Percentiles rank a stretch among this genome's conserved stretches.
Conservation (phyloP, 2,329 filamentous ascomycete species). For the Claviceps humidiphila region DNA sequence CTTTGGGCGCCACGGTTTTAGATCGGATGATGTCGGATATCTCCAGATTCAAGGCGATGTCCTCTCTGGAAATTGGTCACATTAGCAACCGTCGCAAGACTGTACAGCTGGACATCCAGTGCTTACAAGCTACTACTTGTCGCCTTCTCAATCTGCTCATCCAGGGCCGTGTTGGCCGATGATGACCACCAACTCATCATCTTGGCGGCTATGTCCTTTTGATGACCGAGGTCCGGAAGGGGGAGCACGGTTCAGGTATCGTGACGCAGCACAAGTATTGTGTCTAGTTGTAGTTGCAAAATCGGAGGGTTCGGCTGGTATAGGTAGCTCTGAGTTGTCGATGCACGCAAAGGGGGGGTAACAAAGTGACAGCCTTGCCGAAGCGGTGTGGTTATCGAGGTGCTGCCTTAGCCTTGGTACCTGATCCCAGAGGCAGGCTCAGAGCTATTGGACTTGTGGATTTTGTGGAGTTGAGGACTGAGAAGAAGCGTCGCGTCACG, state of each 20-base stretch:
- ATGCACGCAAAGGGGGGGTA: background rate
- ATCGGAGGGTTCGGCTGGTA: background rate
- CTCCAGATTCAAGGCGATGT: constrained; percentile 93
- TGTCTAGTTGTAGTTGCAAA: background rate
- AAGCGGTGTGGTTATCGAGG: background rate
- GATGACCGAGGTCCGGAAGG: background rate
- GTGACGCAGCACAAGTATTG: background rate
- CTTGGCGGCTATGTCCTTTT: constrained; percentile 8
- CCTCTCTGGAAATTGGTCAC: constrained; percentile 47
- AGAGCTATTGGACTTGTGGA: background rate
- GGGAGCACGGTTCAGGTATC: background rate
- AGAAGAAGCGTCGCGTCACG: no score
- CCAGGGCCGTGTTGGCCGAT: constrained; percentile 77
- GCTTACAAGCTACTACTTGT: constrained; percentile 84
- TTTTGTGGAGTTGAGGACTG: background rate
- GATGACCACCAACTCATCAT: constrained; percentile 97
- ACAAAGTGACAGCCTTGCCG: background rate
- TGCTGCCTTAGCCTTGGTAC: background rate
- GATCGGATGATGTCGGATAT: constrained; percentile 96
- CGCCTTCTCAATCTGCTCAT: constrained; percentile 93
- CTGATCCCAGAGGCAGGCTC: background rate
- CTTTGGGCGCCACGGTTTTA: constrained; percentile 92
- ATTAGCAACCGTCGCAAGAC: constrained; percentile 6
- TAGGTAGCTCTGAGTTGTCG: background rate
- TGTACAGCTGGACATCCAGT: constrained; percentile 1